Evolutionary conservation across 2,329 filamentous ascomycete genomes (phyloP), one percentile per base, ranked within the genome.

Genomic region (Scedosporium minutisporum): DNA sequence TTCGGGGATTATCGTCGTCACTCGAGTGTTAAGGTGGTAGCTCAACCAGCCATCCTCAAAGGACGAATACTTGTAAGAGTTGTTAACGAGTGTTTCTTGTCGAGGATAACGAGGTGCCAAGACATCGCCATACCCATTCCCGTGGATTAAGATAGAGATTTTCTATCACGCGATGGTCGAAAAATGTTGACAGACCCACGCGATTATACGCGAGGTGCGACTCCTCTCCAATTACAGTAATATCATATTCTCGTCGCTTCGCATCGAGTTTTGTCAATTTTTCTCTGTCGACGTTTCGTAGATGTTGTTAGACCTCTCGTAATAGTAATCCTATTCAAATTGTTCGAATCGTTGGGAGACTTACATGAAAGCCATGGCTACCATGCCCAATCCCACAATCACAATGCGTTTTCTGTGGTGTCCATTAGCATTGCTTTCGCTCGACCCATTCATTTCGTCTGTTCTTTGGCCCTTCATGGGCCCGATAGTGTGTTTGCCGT

Each of bases 111-210:
- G 51, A 21, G 58, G 29, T 21, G 7, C 9, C 0, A 21, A 1
- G 6, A 21, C 5, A 18, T 75, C 96, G 91, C 68, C 91, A 87
- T 71, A 58, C 60, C 60, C 60, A 99, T 75, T 99, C 95, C 0
- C 93, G 95, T 3, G 95, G 95, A 74, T 99, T 99, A 70, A 99
- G 90, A 74, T 93, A 99, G 68, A 97, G 88, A 71, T 89, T 92
- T 63, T 99, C 89, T 65, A 97, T 87, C 63, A 97, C 90, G 68
- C 91, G 84, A 66, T 90, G 88, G 9, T 62, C 60, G 16, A 96
- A 96, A 78, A 93, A 96, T 64, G 87, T 90, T 3, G 91, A 96
- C 60, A 96, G 79, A 3, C 92, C 92, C 33, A 96, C 92, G 63
- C 93, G 87, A 72, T 96, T 96, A 74, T 96, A 96, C 21, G 92